Evolutionary conservation across 1,139 yeast genomes (phyloP), one percentile per base, ranked within the genome.

Genomic region (Kodamaea fungicola): DNA sequence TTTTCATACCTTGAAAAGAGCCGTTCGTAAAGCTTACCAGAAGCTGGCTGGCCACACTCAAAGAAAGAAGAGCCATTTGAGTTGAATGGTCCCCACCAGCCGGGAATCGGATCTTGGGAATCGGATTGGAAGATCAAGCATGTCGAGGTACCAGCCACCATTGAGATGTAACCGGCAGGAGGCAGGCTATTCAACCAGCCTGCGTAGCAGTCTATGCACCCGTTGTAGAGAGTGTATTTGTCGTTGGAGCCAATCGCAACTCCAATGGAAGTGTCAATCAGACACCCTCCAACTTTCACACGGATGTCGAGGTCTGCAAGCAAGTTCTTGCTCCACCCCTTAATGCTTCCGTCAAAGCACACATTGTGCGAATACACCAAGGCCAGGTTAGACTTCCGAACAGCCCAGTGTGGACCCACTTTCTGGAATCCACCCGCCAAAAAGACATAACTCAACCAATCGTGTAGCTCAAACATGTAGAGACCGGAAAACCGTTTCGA

Each of bases 81-180:
- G 5, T 50, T 28, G 47, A 69, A 78, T 0, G 83, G 83, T 0
- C 83, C 83, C 83, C 83, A 78, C 3, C 76, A 55, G 0, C 82
- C 82, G 0, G 60, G 53, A 8, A 2, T 32, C 1, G 34, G 27
- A 5, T 28, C 25, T 2, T 21, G 4, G 1, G 9, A 9, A 1
- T 31, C 23, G 3, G 59, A 52, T 1, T 67, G 63, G 7, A 67
- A 48, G 3, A 78, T 46, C 42, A 66, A 76, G 44, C 84, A 78
- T 0, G 83, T 77, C 5, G 82, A 76, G 0, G 83, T 78, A 0
- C 83, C 83, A 1, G 83, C 83, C 7, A 76, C 71, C 74, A 77
- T 68, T 2, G 76, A 62, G 12, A 76, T 31, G n/a, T 33, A 31
- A 10, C 22, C 38, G 5, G 38, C 39, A 12, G 27, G 31, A 2